Conservation (phyloP, 148 eudicot species). For the Bassia scoparia region DNA sequence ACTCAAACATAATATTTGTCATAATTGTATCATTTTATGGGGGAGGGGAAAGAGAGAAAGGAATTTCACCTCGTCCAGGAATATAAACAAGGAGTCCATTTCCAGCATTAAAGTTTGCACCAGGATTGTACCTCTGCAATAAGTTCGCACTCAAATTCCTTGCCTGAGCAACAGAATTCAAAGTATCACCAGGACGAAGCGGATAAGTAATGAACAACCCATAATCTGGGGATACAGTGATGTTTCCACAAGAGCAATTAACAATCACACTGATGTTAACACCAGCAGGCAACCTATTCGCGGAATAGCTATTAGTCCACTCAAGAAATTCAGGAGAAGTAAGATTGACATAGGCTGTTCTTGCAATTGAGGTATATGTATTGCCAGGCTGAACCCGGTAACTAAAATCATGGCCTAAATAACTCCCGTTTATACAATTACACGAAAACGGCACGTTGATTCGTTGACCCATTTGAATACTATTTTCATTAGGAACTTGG, state of each 20-base stretch:
- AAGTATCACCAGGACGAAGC: conserved; percentile 42
- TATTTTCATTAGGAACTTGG: conserved; percentile 33
- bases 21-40: not conserved
- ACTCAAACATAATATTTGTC: conserved; percentile 5
- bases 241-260: conserved; percentile 78
- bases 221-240: conserved; percentile 49
- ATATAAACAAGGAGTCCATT: conserved; percentile 58
- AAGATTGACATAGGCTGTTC: conserved; percentile 42
- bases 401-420: conserved; percentile 47
- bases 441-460: conserved; percentile 62
- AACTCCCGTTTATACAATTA: conserved; percentile 45
- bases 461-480: conserved; percentile 23
- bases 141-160: conserved; percentile 41
- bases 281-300: conserved; percentile 30
- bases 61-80: conserved; percentile 59
- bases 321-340: conserved; percentile 41
- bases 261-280: conserved; percentile 52
- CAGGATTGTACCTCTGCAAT: conserved; percentile 59
- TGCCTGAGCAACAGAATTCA: conserved; percentile 36
- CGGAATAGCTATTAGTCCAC: conserved; percentile 37
- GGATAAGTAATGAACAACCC: conserved; percentile 83
- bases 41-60: not conserved
- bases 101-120: conserved; percentile 47
- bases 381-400: conserved; percentile 33
- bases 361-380: conserved; percentile 44